phyloP scores from a whole-genome alignment of 2,329 filamentous ascomycete genomes.

The Diaporthe eres region DNA sequence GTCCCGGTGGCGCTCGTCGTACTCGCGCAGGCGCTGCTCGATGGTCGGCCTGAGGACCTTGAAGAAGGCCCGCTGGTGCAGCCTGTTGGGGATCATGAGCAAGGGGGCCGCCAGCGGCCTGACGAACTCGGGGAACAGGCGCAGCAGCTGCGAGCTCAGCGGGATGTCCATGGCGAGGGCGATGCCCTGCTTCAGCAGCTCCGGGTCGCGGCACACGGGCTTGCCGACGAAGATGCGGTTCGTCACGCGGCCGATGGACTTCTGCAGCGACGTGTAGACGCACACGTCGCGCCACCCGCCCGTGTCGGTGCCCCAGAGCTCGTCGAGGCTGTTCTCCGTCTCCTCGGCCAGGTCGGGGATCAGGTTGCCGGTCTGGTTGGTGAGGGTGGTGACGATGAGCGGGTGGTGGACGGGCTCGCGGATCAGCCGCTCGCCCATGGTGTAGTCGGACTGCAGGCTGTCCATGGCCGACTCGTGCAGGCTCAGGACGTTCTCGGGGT shows the following conservation, averaged over 20 bases:
- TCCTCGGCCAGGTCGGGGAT: constrained; percentile 51
- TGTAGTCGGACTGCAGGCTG: constrained; percentile 52
- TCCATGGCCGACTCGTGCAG: constrained; percentile 52
- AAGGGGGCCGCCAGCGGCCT: constrained; percentile 43
- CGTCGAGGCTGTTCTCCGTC: constrained; percentile 46
- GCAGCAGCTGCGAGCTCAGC: constrained; percentile 41
- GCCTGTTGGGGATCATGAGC: constrained; percentile 44
- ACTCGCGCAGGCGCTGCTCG: constrained; percentile 42
- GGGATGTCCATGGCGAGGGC: constrained; percentile 41
- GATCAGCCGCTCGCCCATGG: constrained; percentile 50
- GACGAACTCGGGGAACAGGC: constrained; percentile 41
- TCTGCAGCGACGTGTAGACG: constrained; percentile 52
- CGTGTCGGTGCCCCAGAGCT: constrained; percentile 49
- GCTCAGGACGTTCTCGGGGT: constrained; percentile 51
- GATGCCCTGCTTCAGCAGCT: constrained; percentile 34
- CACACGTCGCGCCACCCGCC: constrained; percentile 51
- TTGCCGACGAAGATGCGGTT: constrained; percentile 51
- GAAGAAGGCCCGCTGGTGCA: constrained; percentile 43
- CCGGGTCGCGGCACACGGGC: constrained; percentile 47
- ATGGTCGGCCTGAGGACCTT: constrained; percentile 43
- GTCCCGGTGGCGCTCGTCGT: constrained; percentile 38
- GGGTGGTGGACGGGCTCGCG: constrained; percentile 51
- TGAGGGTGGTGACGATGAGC: constrained; percentile 51
- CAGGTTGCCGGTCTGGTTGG: constrained; percentile 49
- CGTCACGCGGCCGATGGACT: constrained; percentile 49